Conservation (phyloP, 163 green algal genomes). For the Volvox carteri region DNA sequence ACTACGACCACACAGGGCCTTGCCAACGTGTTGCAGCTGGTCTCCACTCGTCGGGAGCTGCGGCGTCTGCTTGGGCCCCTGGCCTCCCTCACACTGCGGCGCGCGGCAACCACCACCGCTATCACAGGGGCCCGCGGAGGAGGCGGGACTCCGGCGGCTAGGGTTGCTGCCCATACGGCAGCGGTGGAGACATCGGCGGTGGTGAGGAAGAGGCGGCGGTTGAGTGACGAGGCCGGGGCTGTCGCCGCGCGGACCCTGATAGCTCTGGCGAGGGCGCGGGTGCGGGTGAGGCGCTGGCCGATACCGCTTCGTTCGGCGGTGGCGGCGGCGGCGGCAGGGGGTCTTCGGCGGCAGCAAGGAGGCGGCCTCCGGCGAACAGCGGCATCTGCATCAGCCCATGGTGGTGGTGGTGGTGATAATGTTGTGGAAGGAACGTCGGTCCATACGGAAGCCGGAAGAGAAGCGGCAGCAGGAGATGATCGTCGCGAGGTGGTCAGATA, state of each 20-base stretch:
- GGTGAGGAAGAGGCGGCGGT: not conserved
- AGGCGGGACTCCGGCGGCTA: not conserved
- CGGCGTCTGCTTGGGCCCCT: not conserved
- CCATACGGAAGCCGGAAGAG: too few species aligned
- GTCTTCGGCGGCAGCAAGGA: not conserved
- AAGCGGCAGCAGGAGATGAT: too few species aligned
- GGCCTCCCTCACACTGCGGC: not conserved
- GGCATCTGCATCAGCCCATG: not conserved
- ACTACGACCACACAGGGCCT: conserved; percentile 30
- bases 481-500: too few species aligned
- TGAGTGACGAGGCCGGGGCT: not conserved
- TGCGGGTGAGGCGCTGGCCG: conserved; percentile 8
- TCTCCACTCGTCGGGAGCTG: not conserved
- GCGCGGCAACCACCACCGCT: too few species aligned
- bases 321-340: not conserved
- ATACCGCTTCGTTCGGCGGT: not conserved
- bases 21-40: conserved; percentile 24
- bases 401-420: not conserved
- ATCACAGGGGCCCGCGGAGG: not conserved
- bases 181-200: not conserved
- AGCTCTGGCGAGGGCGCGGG: not conserved
- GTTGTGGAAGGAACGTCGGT: too few species aligned
- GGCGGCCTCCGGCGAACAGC: not conserved
- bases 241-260: conserved; percentile 10
- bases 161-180: not conserved